Base-by-base conservation (phyloP, 768 basidiomycete species). In the Myochromella boudieri region DNA sequence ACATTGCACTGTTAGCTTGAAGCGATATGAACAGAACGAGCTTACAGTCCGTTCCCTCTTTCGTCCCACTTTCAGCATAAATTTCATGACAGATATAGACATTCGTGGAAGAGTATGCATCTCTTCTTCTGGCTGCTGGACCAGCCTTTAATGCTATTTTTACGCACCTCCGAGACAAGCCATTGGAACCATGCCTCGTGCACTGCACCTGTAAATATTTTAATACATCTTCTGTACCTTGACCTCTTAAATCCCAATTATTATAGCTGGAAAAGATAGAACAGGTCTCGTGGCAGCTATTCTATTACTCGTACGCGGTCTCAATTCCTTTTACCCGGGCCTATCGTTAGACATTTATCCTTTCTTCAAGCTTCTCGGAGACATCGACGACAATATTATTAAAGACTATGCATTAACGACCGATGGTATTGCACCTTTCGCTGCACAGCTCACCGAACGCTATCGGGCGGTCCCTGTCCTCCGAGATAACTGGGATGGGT, bases 131-230 rank as follows among this genome's bases (percentile, higher is more conserved):
- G 20, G 53, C 49, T 18, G 69, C 64, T 9, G 63, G 59, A 6
- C 42, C 61, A 14, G 62, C 70, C 2, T 65, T 66, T 27, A 62
- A 63, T 20, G 50, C 53, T 7, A 63, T 75, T 27, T 61, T 76
- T 20, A 39, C 61, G 11, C 68, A 73, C 44, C 49, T 77, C 10
- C 53, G 65, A 7, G 68, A 75, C 37, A 44, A 64, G 21, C 68
- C 70, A 9, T 61, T 68, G 28, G 60, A 69, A 26, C 67, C 68
- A 7, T 70, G 66, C 51, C 52, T 76, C 18, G 56, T 75, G 12
- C 71, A 74, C 50, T 76, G 74, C 55, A 75, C 73, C 26, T 70
- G 74, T 72, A 31, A 43, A 59, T 44, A 18, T 17, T 18, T n/a
- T 25, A 20, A 22, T 12, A 17, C 5, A 18, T 48, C 32, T 27